These are phyloP conservation scores for Arthonia radiata DNA, from an alignment of 495 filamentous ascomycete genomes.

Conservation along the genomic window DNA sequence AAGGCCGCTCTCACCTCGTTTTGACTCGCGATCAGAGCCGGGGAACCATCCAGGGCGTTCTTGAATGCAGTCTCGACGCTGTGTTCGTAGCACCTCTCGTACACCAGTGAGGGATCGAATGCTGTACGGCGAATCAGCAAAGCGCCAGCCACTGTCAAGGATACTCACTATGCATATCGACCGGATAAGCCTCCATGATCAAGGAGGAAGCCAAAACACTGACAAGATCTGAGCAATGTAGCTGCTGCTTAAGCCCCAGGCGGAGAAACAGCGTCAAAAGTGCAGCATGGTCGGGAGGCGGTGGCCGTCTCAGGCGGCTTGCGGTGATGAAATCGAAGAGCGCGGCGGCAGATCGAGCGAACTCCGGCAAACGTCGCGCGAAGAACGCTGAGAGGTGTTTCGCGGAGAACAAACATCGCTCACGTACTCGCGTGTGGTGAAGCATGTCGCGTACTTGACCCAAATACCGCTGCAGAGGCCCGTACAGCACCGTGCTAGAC, in stretches of 20 bases:
- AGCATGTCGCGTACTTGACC: no score
- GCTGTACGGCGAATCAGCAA: no score
- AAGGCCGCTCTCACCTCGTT: no score
- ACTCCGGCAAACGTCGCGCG: slow-evolving; percentile 5
- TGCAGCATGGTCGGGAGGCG: slow-evolving; percentile 5
- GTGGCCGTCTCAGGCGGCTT: slow-evolving; percentile 3
- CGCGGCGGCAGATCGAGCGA: slow-evolving; percentile 3
- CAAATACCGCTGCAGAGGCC: no score
- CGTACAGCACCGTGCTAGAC: no score
- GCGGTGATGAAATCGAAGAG: slow-evolving; percentile 9
- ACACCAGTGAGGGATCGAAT: no score
- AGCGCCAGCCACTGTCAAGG: no score
- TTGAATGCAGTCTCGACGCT: no score
- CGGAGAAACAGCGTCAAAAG: slow-evolving; percentile 8
- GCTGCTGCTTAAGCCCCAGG: slow-evolving; percentile 1
- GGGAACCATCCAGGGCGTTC: no score
- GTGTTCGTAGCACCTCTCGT: no score
- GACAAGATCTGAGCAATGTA: slow-evolving; percentile 5
- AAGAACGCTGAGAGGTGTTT: slow-evolving; percentile 10
- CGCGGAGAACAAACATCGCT: slow-evolving; percentile 7
- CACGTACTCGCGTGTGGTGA: no score
- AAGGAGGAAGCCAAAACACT: slow-evolving; percentile 12
- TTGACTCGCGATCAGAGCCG: no score
- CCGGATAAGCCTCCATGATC: slow-evolving; percentile 13
- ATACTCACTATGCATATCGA: slow-evolving; percentile 11